Evolutionary conservation across 768 basidiomycete genomes (phyloP).

Genomic region (Mycena kentingensis): DNA sequence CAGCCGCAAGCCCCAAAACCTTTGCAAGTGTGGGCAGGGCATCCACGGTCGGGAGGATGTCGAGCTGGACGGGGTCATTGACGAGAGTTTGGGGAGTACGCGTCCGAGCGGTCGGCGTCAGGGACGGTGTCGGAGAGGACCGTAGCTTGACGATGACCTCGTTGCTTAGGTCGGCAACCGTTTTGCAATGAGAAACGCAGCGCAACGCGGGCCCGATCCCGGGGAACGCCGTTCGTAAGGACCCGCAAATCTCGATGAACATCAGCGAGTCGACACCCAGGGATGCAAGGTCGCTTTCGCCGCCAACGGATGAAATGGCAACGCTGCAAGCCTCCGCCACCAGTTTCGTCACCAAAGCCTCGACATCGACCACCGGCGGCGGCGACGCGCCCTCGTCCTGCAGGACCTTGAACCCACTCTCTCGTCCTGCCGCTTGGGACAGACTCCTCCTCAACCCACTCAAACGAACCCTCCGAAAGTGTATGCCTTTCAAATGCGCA

Average conservation of each 20-base stretch:
- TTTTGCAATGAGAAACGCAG: conserved; percentile 38
- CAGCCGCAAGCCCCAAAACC: conserved; percentile 45
- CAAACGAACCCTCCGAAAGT: conserved; percentile 59
- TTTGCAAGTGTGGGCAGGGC: conserved; percentile 45
- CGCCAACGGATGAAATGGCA: conserved; percentile 33
- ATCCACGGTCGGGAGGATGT: conserved; percentile 25
- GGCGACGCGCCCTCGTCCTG: no score
- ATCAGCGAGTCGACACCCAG: conserved; percentile 69
- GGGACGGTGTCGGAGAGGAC: conserved; percentile 1
- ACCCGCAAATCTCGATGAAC: conserved; percentile 55
- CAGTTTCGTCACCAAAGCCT: conserved; percentile 35
- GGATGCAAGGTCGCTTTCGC: conserved; percentile 46
- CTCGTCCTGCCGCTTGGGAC: conserved; percentile 36
- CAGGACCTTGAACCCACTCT: no score
- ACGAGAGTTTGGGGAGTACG: conserved; percentile 45
- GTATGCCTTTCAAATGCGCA: conserved; percentile 57
- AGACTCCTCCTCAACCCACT: conserved; percentile 50
- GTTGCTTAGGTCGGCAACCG: conserved; percentile 37
- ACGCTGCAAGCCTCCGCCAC: conserved; percentile 47
- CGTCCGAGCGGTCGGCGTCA: conserved; percentile 14
- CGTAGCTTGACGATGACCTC: conserved; percentile 27
- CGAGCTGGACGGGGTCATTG: conserved; percentile 33
- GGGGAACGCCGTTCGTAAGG: conserved; percentile 40
- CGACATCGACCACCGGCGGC: conserved; percentile 22
- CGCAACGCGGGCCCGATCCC: conserved; percentile 30